phyloP scores from a whole-genome alignment of 2,329 filamentous ascomycete genomes.

The Coleophoma crateriformis region DNA sequence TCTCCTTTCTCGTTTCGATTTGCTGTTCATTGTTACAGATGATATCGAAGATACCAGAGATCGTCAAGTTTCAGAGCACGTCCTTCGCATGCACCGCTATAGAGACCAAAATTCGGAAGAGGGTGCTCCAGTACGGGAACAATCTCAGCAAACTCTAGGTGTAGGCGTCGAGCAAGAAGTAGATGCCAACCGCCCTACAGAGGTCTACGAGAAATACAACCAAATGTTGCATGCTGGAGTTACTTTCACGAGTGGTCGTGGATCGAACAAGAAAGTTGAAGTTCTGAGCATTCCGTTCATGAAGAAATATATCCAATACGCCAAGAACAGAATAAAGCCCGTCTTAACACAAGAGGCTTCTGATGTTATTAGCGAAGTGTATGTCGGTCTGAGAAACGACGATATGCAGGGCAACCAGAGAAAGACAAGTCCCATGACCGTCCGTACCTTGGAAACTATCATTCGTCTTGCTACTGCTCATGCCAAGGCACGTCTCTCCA shows the following conservation, averaged over 20 bases:
- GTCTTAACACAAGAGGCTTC: slow-evolving; percentile 86
- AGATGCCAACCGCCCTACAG: slow-evolving; percentile 68
- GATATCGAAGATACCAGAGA: slow-evolving; percentile 95
- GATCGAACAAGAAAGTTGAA: slow-evolving; percentile 71
- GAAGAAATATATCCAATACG: slow-evolving; percentile 99
- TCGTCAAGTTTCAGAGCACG: slow-evolving; percentile 89
- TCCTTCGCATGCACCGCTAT: slow-evolving; percentile 95
- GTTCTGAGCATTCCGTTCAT: slow-evolving; percentile 96
- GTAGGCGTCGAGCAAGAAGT: slow-evolving; percentile 79
- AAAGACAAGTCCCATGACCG: slow-evolving; percentile 90
- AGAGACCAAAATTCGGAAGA: slow-evolving; percentile 90
- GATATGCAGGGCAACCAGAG: slow-evolving; percentile 93
- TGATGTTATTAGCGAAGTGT: slow-evolving; percentile 85
- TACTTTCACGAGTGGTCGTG: slow-evolving; percentile 67
- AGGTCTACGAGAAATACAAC: slow-evolving; percentile 95
- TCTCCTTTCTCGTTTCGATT: slow-evolving; percentile 94
- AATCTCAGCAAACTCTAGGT: slow-evolving; percentile 74
- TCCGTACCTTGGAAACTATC: slow-evolving; percentile 94
- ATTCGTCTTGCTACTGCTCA: slow-evolving; percentile 96
- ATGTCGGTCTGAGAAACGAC: slow-evolving; percentile 90
- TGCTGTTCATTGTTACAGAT: slow-evolving; percentile 95
- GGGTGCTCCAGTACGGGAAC: slow-evolving; percentile 88
- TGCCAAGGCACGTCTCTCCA: slow-evolving; percentile 85
- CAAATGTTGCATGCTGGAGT: slow-evolving; percentile 93
- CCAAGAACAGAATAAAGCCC: slow-evolving; percentile 86